A percentile compares a stretch with the other conserved stretches of the same genome.
Evolutionary conservation across 306 rosid genomes (phyloP).

Genomic region (Glycine tomentella): DNA sequence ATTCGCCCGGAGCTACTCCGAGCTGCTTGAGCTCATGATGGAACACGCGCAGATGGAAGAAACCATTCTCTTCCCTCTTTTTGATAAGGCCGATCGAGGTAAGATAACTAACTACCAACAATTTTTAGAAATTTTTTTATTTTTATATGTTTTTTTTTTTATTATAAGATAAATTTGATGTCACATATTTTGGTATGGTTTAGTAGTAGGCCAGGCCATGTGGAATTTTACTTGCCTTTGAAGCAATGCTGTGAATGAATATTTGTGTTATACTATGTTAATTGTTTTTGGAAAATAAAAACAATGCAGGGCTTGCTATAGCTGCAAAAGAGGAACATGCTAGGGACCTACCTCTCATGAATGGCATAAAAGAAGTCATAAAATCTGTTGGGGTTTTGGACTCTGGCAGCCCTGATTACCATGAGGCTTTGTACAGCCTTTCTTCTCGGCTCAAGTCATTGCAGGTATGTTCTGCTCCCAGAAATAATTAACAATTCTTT

Average conservation of each 20-base stretch:
- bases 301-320: constrained; percentile 68
- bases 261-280: not conserved
- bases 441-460: constrained; percentile 69
- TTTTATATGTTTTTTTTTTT: no score
- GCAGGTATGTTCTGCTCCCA: constrained; percentile 54
- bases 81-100: constrained; percentile 83
- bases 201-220: no score
- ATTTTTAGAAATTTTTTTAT: no score
- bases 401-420: constrained; percentile 63
- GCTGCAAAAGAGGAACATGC: constrained; percentile 90
- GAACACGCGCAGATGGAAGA: constrained; percentile 96
- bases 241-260: constrained; percentile 43
- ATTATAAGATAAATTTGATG: no score
- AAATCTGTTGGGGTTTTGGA: constrained; percentile 81
- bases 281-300: not conserved
- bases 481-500: not conserved
- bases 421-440: constrained; percentile 67
- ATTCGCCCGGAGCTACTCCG: constrained; percentile 76
- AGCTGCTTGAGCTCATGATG: constrained; percentile 76
- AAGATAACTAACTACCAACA: no score
- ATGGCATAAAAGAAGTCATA: constrained; percentile 89
- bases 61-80: constrained; percentile 74
- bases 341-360: constrained; percentile 92
- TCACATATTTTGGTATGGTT: no score
- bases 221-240: constrained; percentile 46